Evolutionary conservation across 192 early-diverging fungal species (phyloP).

Genomic region (Coemansia furcata): DNA sequence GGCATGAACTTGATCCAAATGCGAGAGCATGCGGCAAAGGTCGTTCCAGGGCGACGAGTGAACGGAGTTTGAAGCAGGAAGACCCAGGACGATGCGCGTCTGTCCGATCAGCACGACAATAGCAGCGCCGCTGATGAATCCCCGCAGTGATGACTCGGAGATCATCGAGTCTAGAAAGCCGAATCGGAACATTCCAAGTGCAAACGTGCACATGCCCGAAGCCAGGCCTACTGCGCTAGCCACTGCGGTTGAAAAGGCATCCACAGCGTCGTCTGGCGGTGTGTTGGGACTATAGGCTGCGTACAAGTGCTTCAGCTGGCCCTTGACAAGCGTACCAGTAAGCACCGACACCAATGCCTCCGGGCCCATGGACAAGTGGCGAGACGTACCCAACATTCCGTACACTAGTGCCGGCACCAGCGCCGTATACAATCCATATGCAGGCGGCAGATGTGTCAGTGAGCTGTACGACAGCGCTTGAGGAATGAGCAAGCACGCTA

Average conservation of each 20-base stretch:
- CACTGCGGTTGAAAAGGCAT: constrained; percentile 44
- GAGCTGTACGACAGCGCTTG: constrained; percentile 87
- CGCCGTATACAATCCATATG: constrained; percentile 90
- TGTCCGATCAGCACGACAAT: constrained; percentile 91
- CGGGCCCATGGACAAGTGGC: constrained; percentile 93
- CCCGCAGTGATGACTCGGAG: constrained; percentile 87
- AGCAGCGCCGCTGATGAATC: constrained; percentile 94
- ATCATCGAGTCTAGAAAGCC: constrained; percentile 98
- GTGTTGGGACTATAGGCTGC: constrained; percentile 43
- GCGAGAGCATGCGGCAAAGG: constrained; percentile 62
- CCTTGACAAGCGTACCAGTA: constrained; percentile 62
- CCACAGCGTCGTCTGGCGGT: constrained; percentile 53
- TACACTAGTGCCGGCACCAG: constrained; percentile 84
- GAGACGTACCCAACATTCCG: constrained; percentile 87
- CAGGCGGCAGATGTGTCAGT: constrained; percentile 77
- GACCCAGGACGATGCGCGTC: constrained; percentile 71
- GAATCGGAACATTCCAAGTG: constrained; percentile 91
- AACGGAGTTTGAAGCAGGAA: constrained; percentile 55
- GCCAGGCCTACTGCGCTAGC: constrained; percentile 77
- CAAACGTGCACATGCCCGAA: constrained; percentile 91
- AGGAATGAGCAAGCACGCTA: constrained; percentile 72
- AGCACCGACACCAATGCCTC: constrained; percentile 92
- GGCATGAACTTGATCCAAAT: constrained; percentile 65
- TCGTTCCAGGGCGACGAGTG: constrained; percentile 79
- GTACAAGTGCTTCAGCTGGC: constrained; percentile 60